These are phyloP conservation scores for Phytophthora fragariae DNA, from an alignment of 352 stramenopile species.

Conservation along the genomic window DNA sequence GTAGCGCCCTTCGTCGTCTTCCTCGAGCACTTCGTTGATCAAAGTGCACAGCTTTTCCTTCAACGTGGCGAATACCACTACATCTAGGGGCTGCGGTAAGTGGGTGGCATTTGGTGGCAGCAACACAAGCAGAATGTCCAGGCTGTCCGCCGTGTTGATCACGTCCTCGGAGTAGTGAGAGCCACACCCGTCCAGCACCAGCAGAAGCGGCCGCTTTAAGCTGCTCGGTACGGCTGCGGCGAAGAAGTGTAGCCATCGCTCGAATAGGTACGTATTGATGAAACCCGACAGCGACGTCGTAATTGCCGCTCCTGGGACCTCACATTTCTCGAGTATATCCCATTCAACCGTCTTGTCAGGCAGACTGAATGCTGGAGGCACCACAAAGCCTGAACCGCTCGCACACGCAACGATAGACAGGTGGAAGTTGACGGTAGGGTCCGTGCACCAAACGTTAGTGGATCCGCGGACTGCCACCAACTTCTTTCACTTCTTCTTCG, in stretches of 20 bases:
- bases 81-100: neutral
- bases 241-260: too few relatives aligned
- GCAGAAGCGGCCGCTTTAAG: too few relatives aligned
- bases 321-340: too few relatives aligned
- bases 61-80: neutral
- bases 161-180: neutral
- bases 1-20: neutral
- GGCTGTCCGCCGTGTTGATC: neutral
- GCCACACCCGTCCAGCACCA: neutral
- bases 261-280: too few relatives aligned
- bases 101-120: neutral
- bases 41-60: neutral
- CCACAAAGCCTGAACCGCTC: too few relatives aligned
- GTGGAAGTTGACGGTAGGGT: neutral
- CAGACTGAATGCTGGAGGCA: too few relatives aligned
- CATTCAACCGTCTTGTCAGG: too few relatives aligned
- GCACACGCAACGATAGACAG: too few relatives aligned
- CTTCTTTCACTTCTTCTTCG: neutral
- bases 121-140: neutral
- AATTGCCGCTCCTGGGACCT: too few relatives aligned
- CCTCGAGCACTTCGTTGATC: constrained; percentile 4
- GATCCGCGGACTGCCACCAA: neutral
- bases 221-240: too few relatives aligned
- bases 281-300: too few relatives aligned
- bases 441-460: constrained; percentile 2